These are phyloP conservation scores for Penicillium griseofulvum DNA, from an alignment of 2,329 filamentous ascomycete species.

Conservation along the genomic window DNA sequence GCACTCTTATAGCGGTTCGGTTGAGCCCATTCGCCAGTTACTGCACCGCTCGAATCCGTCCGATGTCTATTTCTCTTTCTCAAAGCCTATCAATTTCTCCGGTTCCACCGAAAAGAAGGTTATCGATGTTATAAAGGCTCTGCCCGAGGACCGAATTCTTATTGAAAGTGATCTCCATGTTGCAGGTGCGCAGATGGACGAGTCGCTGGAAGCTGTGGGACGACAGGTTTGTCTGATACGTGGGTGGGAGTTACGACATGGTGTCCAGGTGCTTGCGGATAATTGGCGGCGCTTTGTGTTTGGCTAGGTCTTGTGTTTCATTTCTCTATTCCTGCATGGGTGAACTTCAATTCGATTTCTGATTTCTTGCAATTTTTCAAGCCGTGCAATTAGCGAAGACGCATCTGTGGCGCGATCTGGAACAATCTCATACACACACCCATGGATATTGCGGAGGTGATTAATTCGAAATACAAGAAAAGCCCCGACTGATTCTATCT, in stretches of 20 bases:
- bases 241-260: conserved; percentile 71
- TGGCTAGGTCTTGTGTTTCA: conserved; percentile 44
- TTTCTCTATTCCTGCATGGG: neutral
- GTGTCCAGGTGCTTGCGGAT: conserved; percentile 62
- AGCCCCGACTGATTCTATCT: neutral
- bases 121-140: conserved; percentile 64
- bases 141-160: conserved; percentile 76
- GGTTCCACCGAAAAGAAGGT: conserved; percentile 54
- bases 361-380: neutral
- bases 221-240: conserved; percentile 74
- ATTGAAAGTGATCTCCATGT: conserved; percentile 87
- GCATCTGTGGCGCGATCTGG: neutral
- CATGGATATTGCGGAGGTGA: neutral
- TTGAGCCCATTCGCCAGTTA: conserved; percentile 75
- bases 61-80: conserved; percentile 85
- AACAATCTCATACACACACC: neutral
- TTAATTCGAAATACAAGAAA: neutral
- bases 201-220: conserved; percentile 69
- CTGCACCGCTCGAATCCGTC: conserved; percentile 69
- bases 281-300: conserved; percentile 81
- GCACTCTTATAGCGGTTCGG: conserved; percentile 83
- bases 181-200: conserved; percentile 79
- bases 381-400: neutral
- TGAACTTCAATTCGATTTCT: neutral
- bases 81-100: conserved; percentile 73